Evolutionary conservation across 192 early-diverging fungal genomes (phyloP), one percentile per base, ranked within the genome.

Genomic region (Phycomyces nitens): DNA sequence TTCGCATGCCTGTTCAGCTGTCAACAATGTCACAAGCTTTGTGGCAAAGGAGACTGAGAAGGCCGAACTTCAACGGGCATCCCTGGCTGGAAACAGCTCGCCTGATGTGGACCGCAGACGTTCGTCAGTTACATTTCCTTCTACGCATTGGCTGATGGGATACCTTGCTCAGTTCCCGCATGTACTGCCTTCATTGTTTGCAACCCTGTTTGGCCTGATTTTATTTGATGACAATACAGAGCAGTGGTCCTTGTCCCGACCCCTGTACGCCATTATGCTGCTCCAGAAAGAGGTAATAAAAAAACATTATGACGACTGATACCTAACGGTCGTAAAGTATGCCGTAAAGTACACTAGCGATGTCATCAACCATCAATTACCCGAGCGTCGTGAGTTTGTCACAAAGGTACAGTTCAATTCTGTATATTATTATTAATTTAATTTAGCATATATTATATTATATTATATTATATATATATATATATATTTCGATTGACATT

Each of bases 181-280:
- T 20, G 72, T 92, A 9, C 64, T 89, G 38, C 77, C 79, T 44
- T 88, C 81, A 26, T 61, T 92, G 60, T 79, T 94, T 56, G 56
- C 73, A 23, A 76, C 83, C 0, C 68, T 92, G 52, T 84, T 96
- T 64, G 87, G 91, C 44, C 81, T 85, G 16, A 77, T 94, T 16
- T 65, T 93, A 23, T 90, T 95, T 66, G 93, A 95, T 60, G 91
- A 93, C 58, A 72, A 82, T 6, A 78, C 81, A 27, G 93, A 91
- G 63, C 84, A 91, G 66, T 95, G 93, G 92, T 84, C 85, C 34
- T 75, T 95, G 26, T 89, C 89, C 47, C 72, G 93, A 18, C 92
- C 94, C 11, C 77, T 96, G 53, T 79, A 94, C 65, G 85, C 85
- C 6, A 64, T 96, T 53, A 85, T 93, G 14, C 70, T 93, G 53